phyloP scores from a whole-genome alignment of 2,329 filamentous ascomycete genomes.

The Penicillium olsonii region DNA sequence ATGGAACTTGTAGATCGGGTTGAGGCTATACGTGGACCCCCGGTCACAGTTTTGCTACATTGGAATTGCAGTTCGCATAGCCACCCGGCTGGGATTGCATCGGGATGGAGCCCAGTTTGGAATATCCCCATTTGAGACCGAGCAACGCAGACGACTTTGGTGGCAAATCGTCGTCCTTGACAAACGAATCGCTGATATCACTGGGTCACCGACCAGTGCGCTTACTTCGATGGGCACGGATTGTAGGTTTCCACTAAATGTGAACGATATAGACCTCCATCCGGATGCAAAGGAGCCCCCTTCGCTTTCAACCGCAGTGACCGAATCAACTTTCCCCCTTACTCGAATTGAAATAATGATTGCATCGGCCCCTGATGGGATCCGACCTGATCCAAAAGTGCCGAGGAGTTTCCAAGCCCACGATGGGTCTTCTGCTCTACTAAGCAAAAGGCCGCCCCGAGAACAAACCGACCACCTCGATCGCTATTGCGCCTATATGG shows the following conservation, averaged over 20 bases:
- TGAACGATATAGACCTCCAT: slow-evolving; percentile 28
- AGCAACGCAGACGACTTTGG: slow-evolving; percentile 68
- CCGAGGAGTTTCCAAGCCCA: neutral
- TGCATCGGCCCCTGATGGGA: slow-evolving; percentile 5
- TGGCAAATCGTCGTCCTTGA: slow-evolving; percentile 70
- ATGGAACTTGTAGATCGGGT: slow-evolving; percentile 1
- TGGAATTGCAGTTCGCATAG: slow-evolving; percentile 55
- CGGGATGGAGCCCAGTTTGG: slow-evolving; percentile 56
- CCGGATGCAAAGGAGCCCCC: slow-evolving; percentile 36
- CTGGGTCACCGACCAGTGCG: slow-evolving; percentile 47
- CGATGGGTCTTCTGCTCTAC: neutral
- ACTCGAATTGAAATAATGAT: slow-evolving; percentile 16
- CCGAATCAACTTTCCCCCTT: slow-evolving; percentile 46
- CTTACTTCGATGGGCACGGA: slow-evolving; percentile 17
- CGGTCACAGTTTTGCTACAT: slow-evolving; percentile 51
- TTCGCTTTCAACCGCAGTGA: slow-evolving; percentile 29
- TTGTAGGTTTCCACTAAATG: slow-evolving; percentile 19
- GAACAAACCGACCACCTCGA: slow-evolving; percentile 43
- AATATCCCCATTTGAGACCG: slow-evolving; percentile 58
- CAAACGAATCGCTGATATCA: slow-evolving; percentile 66
- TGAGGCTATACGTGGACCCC: slow-evolving; percentile 47
- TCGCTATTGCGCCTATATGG: slow-evolving; percentile 57
- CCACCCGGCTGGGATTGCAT: slow-evolving; percentile 66
- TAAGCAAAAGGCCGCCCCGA: neutral
- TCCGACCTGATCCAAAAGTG: slow-evolving; percentile 23